phyloP scores from a whole-genome alignment of 345 rosid species.

The Alliaria petiolata region DNA sequence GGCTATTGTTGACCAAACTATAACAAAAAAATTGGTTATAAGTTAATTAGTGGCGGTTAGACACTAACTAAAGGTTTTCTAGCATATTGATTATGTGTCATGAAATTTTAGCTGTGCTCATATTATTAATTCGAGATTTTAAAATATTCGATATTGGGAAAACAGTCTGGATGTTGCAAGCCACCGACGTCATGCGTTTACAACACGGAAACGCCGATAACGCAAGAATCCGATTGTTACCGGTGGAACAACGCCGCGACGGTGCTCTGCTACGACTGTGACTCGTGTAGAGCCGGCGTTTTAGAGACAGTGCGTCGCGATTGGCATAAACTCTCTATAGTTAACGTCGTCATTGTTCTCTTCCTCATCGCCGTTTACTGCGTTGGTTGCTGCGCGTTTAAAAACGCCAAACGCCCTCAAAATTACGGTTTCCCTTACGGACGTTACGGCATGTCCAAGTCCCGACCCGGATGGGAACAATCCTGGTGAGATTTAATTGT shows the following conservation, averaged over 20 bases:
- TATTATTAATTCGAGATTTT: not conserved
- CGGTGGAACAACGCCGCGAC: slow-evolving; percentile 63
- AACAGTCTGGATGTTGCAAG: slow-evolving; percentile 92
- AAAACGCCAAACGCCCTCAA: slow-evolving; percentile 59
- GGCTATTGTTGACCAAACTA: too few relatives aligned
- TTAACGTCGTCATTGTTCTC: slow-evolving; percentile 61
- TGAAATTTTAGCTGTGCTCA: not conserved
- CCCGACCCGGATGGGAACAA: slow-evolving; percentile 73
- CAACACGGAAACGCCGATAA: slow-evolving; percentile 42
- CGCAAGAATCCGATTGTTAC: slow-evolving; percentile 81
- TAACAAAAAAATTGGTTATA: too few relatives aligned
- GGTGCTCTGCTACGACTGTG: slow-evolving; percentile 82
- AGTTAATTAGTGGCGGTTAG: too few relatives aligned
- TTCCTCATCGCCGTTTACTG: slow-evolving; percentile 65
- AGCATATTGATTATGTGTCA: not conserved
- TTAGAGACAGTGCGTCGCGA: slow-evolving; percentile 73
- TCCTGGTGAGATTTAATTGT: slow-evolving; percentile 48
- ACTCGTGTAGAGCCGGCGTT: slow-evolving; percentile 93
- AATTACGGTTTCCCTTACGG: slow-evolving; percentile 55
- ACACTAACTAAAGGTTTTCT: too few relatives aligned
- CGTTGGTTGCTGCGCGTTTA: slow-evolving; percentile 83
- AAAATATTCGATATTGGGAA: not conserved
- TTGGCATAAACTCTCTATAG: slow-evolving; percentile 81
- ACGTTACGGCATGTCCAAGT: slow-evolving; percentile 61
- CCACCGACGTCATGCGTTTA: slow-evolving; percentile 88